Percentiles rank a stretch among this genome's conserved stretches.
Conservation (phyloP, 2,329 filamentous ascomycete genomes). For the Talaromyces funiculosus region DNA sequence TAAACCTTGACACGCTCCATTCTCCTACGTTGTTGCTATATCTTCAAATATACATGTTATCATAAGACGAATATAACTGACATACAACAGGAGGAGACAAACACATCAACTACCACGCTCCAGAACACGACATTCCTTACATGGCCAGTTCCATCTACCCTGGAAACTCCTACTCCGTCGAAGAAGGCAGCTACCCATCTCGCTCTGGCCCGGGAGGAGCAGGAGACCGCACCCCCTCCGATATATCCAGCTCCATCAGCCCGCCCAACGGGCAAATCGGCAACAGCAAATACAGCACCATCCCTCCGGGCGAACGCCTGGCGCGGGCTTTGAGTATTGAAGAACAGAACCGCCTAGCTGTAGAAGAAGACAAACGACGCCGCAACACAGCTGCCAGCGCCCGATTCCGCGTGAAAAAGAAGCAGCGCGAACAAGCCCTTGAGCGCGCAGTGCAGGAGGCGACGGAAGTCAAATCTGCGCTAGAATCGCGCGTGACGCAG, state of each 20-base stretch:
- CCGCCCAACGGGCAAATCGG: constrained; percentile 36
- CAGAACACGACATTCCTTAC: constrained; percentile 36
- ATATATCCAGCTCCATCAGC: constrained; percentile 39
- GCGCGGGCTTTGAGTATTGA: constrained; percentile 48
- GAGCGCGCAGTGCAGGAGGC: constrained; percentile 79
- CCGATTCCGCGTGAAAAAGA: constrained; percentile 94
- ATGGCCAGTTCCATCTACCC: constrained; percentile 31
- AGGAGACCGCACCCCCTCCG: constrained; percentile 36
- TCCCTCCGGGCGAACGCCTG: constrained; percentile 33
- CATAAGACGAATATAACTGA: constrained; percentile 19
- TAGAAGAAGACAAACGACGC: constrained; percentile 85
- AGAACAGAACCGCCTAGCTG: constrained; percentile 54
- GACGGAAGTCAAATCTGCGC: constrained; percentile 66
- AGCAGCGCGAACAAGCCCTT: constrained; percentile 82
- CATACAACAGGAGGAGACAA: constrained; percentile 29
- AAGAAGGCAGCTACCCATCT: constrained; percentile 20
- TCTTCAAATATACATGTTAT: neutral
- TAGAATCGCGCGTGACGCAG: constrained; percentile 68
- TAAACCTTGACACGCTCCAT: neutral
- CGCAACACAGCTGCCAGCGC: constrained; percentile 85
- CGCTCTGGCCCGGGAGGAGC: constrained; percentile 9
- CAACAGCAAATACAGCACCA: constrained; percentile 37
- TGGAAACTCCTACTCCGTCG: constrained; percentile 29
- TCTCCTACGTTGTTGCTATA: neutral
- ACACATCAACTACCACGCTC: constrained; percentile 33